Percentiles rank a stretch among this genome's conserved stretches.
These are phyloP conservation scores for Calocybe gambosa DNA, from an alignment of 1,284 basidiomycete species.

Conservation along the genomic window DNA sequence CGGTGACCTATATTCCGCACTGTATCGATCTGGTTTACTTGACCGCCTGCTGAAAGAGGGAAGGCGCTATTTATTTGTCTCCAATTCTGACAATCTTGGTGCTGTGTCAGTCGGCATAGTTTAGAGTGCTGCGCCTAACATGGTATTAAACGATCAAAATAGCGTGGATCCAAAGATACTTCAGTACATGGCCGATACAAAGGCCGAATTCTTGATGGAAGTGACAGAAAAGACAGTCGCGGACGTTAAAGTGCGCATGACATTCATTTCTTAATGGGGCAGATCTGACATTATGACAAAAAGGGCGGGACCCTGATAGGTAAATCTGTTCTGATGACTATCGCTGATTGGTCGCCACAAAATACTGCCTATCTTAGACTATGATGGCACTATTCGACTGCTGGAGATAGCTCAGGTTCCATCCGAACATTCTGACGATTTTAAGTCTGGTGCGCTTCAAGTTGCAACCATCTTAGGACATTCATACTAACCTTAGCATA, in stretches of 20 bases:
- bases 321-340: slow-evolving; percentile 8
- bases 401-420: slow-evolving; percentile 99
- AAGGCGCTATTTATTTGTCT: slow-evolving; percentile 98
- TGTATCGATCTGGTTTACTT: slow-evolving; percentile 91
- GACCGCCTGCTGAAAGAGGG: slow-evolving; percentile 92
- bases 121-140: not conserved
- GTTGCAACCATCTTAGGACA: not conserved
- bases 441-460: slow-evolving; percentile 67
- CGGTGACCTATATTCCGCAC: slow-evolving; percentile 94
- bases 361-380: slow-evolving; percentile 42
- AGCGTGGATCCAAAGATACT: slow-evolving; percentile 79
- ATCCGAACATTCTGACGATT: slow-evolving; percentile 94
- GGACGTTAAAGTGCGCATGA: slow-evolving; percentile 71
- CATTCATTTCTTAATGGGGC: not conserved
- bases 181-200: slow-evolving; percentile 83
- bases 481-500: slow-evolving; percentile 21
- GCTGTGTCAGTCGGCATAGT: slow-evolving; percentile 74
- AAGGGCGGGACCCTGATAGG: slow-evolving; percentile 91
- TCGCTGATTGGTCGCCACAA: not conserved
- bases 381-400: slow-evolving; percentile 88
- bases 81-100: slow-evolving; percentile 98
- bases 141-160: slow-evolving; percentile 13
- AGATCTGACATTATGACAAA: not conserved
- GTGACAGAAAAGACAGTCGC: slow-evolving; percentile 99
- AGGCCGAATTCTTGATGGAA: slow-evolving; percentile 94